These are phyloP conservation scores for Quercus rubra DNA, from an alignment of 306 rosid genomes.

Conservation along the genomic window DNA sequence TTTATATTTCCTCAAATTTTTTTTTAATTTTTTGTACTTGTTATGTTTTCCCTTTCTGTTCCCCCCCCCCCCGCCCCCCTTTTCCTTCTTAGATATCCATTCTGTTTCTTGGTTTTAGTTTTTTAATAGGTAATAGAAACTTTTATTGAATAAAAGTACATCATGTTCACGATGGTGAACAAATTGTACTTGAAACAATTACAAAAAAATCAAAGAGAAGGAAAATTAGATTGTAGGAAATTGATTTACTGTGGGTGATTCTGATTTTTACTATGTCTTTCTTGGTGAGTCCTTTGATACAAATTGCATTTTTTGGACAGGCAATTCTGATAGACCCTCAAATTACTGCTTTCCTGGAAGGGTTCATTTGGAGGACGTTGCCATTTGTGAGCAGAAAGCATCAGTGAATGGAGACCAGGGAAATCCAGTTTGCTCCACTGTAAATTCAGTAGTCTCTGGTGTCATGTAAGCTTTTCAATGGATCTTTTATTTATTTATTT, in stretches of 20 bases:
- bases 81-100: neutral
- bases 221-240: too few relatives aligned
- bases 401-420: slow-evolving; percentile 36
- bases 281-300: slow-evolving; percentile 12
- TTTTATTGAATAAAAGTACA: too few relatives aligned
- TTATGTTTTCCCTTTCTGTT: neutral
- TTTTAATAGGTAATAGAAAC: too few relatives aligned
- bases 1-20: neutral
- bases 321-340: slow-evolving; percentile 34
- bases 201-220: too few relatives aligned
- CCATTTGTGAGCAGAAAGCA: slow-evolving; percentile 31
- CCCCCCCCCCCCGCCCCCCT: neutral
- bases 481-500: neutral
- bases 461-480: slow-evolving; percentile 46
- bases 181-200: too few relatives aligned
- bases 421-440: slow-evolving; percentile 29
- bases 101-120: neutral
- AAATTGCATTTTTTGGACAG: slow-evolving; percentile 40
- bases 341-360: slow-evolving; percentile 30
- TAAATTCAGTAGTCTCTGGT: slow-evolving; percentile 31
- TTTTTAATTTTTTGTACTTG: neutral
- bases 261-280: slow-evolving; percentile 9
- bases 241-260: neutral
- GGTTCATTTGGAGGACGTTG: slow-evolving; percentile 31
- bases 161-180: too few relatives aligned